Evolutionary conservation across 257 asterid species (phyloP).

Genomic region (Ballota nigra): DNA sequence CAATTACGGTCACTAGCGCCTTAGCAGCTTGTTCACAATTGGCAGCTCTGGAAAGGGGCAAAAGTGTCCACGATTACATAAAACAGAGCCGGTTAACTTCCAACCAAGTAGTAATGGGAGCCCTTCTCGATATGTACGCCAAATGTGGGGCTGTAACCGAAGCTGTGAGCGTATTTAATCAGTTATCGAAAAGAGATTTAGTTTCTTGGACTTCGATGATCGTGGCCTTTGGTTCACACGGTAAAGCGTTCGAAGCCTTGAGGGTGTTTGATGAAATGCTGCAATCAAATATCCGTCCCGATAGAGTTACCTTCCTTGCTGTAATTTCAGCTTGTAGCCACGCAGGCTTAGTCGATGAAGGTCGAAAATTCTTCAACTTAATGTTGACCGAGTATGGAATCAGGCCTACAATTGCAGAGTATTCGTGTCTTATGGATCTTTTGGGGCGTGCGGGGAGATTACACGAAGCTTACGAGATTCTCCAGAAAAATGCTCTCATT

Average conservation of each 20-base stretch:
- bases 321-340: conserved; percentile 84
- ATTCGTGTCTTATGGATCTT: conserved; percentile 71
- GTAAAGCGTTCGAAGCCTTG: conserved; percentile 62
- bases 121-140: conserved; percentile 83
- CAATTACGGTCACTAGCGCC: conserved; percentile 61
- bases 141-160: conserved; percentile 74
- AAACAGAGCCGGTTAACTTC: conserved; percentile 39
- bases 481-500: conserved; percentile 38
- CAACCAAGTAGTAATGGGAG: conserved; percentile 64
- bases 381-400: conserved; percentile 48
- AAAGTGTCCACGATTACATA: conserved; percentile 51
- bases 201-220: conserved; percentile 88
- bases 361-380: conserved; percentile 42
- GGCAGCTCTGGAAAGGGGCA: conserved; percentile 63
- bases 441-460: conserved; percentile 70
- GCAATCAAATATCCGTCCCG: conserved; percentile 46
- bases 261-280: conserved; percentile 58
- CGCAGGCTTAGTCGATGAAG: conserved; percentile 71
- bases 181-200: conserved; percentile 49
- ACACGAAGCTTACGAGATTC: conserved; percentile 56
- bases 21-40: conserved; percentile 73
- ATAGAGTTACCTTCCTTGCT: conserved; percentile 73
- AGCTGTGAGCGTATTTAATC: conserved; percentile 53
- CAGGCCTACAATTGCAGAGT: conserved; percentile 60
- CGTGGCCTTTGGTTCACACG: conserved; percentile 73